These are phyloP conservation scores for Flammula alnicola DNA, from an alignment of 1,284 basidiomycete species.

Conservation along the genomic window DNA sequence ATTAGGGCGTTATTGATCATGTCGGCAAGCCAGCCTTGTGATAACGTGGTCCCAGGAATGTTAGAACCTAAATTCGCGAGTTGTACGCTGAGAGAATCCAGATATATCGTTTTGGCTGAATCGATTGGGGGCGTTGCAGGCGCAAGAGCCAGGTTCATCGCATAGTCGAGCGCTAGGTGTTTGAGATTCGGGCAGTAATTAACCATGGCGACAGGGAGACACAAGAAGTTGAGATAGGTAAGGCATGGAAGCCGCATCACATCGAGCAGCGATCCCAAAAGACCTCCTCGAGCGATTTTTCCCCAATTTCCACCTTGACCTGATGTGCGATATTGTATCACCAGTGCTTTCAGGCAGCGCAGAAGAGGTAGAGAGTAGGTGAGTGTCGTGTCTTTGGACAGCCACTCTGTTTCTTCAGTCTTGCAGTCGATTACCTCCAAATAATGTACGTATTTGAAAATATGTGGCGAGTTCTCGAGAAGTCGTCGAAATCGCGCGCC, in stretches of 20 bases:
- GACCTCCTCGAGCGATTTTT: background rate
- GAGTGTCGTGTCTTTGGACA: background rate
- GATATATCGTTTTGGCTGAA: background rate
- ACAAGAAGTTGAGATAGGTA: slow-evolving; percentile 3
- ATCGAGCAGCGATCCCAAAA: slow-evolving; percentile 2
- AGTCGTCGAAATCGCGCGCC: slow-evolving; percentile 1
- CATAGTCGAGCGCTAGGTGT: background rate
- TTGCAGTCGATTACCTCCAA: slow-evolving; percentile 1
- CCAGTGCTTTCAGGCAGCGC: slow-evolving; percentile 3
- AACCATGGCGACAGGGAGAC: slow-evolving; percentile 4
- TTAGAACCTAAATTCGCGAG: no score
- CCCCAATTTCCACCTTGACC: background rate
- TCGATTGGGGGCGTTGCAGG: background rate
- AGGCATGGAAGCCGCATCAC: slow-evolving; percentile 2
- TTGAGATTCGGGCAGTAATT: slow-evolving; percentile 4
- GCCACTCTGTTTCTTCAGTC: background rate
- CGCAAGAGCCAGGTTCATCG: background rate
- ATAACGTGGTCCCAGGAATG: no score
- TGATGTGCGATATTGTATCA: background rate
- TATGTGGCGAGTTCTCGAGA: slow-evolving; percentile 2
- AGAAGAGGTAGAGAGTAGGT: slow-evolving; percentile 5
- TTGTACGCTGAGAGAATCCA: slow-evolving; percentile 2
- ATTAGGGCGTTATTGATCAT: no score
- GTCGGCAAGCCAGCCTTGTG: no score
- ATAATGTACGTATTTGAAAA: slow-evolving; percentile 4